Conservation (phyloP, 805 yeast genomes). For the Lachancea mirantina region DNA sequence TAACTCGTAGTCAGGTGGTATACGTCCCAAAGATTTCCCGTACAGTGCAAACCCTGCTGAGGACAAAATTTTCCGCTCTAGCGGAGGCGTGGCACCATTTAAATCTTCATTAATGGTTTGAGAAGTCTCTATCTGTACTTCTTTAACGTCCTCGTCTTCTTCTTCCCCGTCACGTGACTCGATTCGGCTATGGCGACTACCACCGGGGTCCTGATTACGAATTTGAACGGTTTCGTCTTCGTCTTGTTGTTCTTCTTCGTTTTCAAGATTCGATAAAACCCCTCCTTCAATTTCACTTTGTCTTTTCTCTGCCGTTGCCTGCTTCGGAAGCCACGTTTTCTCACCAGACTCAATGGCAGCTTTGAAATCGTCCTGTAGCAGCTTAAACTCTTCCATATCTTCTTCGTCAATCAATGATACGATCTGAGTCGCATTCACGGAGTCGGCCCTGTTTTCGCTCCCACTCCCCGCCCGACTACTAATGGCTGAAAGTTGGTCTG, state of each 20-base stretch:
- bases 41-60: conserved; percentile 30
- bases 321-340: conserved; percentile 25
- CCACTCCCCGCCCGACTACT: conserved; percentile 1
- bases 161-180: conserved; percentile 2
- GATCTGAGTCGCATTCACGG: conserved; percentile 24
- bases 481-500: not conserved
- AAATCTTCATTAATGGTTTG: not conserved
- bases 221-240: not conserved
- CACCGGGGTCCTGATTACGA: not conserved
- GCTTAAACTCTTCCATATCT: conserved; percentile 29
- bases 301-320: not conserved
- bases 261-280: not conserved
- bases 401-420: conserved; percentile 26
- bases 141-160: not conserved
- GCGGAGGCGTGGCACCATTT: too few species aligned
- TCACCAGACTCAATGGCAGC: conserved; percentile 22
- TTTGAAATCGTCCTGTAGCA: conserved; percentile 26
- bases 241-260: not conserved
- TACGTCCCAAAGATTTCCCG: conserved; percentile 39
- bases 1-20: conserved; percentile 34
- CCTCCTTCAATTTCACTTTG: not conserved
- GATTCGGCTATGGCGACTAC: not conserved
- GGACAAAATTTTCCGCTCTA: too few species aligned
- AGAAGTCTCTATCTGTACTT: not conserved
- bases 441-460: conserved; percentile 5